phyloP scores from a whole-genome alignment of 345 rosid species.

The Moricandia arvensis region DNA sequence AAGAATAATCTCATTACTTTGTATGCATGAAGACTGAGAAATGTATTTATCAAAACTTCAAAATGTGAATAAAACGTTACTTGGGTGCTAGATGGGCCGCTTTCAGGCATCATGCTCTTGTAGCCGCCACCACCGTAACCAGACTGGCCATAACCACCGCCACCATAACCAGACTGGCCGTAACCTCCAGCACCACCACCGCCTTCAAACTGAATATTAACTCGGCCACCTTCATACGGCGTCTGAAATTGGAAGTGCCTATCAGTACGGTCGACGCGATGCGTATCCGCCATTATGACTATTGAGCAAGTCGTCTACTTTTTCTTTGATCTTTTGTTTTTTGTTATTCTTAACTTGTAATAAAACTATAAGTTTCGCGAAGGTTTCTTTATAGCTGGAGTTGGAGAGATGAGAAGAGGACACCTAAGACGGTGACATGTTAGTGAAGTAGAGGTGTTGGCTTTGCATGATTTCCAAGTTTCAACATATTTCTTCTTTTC shows the following conservation, averaged over 20 bases:
- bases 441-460: slow-evolving; percentile 35
- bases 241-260: slow-evolving; percentile 34
- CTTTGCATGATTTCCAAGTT: slow-evolving; percentile 44
- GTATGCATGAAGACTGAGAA: neutral
- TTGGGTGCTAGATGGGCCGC: slow-evolving; percentile 35
- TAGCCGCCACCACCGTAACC: slow-evolving; percentile 2
- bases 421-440: slow-evolving; percentile 40
- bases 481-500: slow-evolving; percentile 24
- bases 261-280: slow-evolving; percentile 34
- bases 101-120: slow-evolving; percentile 33
- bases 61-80: slow-evolving; percentile 4
- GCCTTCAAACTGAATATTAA: slow-evolving; percentile 20
- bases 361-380: neutral
- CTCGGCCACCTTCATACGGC: slow-evolving; percentile 36
- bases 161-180: slow-evolving; percentile 1
- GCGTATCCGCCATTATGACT: slow-evolving; percentile 32
- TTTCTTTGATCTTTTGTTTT: neutral
- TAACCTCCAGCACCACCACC: neutral
- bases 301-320: neutral
- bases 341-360: neutral
- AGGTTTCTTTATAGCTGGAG: slow-evolving; percentile 24
- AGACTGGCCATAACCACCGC: no score
- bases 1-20: neutral
- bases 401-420: slow-evolving; percentile 29
- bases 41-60: neutral